These are phyloP conservation scores for Debaryomyces prosopidis DNA, from an alignment of 805 yeast species.

Conservation along the genomic window DNA sequence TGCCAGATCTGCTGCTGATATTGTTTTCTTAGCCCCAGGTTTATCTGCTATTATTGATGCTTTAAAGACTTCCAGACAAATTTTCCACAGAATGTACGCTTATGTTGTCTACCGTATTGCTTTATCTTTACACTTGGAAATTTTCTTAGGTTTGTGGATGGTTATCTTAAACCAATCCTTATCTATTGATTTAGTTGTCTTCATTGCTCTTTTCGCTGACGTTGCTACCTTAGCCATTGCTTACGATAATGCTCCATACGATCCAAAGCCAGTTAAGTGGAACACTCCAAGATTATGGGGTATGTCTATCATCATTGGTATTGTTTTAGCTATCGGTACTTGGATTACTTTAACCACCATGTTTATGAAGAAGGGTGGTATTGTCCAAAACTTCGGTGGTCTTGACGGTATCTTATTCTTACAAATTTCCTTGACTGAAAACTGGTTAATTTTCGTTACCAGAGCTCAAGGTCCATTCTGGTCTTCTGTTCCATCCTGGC, in stretches of 20 bases:
- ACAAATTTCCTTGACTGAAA: conserved; percentile 92
- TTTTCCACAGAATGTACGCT: conserved; percentile 99
- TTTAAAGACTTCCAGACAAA: conserved; percentile 88
- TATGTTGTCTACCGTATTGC: conserved; percentile 98
- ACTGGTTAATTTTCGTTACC: conserved; percentile 95
- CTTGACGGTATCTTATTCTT: conserved; percentile 91
- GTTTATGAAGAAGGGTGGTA: conserved; percentile 90
- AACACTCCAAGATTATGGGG: conserved; percentile 97
- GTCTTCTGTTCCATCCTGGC: conserved; percentile 96
- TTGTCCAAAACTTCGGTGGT: conserved; percentile 93
- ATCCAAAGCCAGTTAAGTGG: conserved; percentile 93
- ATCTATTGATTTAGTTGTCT: conserved; percentile 88
- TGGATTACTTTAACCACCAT: conserved; percentile 95
- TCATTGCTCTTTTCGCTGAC: conserved; percentile 96
- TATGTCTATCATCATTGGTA: conserved; percentile 87
- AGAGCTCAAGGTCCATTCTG: conserved; percentile 99
- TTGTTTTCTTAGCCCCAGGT: conserved; percentile 93
- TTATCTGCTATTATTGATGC: conserved; percentile 93
- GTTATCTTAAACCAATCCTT: conserved; percentile 86
- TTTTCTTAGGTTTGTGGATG: conserved; percentile 95
- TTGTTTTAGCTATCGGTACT: conserved; percentile 84
- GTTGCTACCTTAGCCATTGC: conserved; percentile 97
- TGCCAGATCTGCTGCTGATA: conserved; percentile 96
- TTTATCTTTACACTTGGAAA: conserved; percentile 88
- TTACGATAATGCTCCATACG: conserved; percentile 95